Base-by-base conservation (phyloP, 441 rosid genomes). In the Croton laevigatus region DNA sequence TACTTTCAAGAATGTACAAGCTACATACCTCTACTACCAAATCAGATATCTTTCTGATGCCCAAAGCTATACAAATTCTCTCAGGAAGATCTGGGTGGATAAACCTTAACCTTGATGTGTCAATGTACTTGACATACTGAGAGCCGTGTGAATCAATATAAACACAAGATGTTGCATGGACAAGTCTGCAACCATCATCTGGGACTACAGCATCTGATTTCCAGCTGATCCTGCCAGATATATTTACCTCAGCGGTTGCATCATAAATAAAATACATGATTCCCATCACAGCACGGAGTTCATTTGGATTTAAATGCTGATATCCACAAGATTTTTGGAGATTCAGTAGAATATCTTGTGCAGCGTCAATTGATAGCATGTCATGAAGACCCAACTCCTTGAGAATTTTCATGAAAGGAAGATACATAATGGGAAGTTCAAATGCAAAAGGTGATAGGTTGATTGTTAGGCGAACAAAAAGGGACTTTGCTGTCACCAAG, bases 241-340 rank as follows among this genome's bases (percentile, higher is more conserved):
- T 65, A 66, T 83, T 80, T 71, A 71, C 82, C 72, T 80, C 83
- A 62, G 66, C 71, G 61, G 66, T 77, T 68, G 73, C 80, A 74
- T 85, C 92, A 70, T 91, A 87, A 71, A 92, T 86, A 82, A 88
- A 88, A 85, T 81, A 79, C 82, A 95, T 79, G 75, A 87, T 85
- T 81, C 90, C 98, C 97, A 91, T 81, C 74, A 93, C 99, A 75
- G 99, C 97, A 71, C 97, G 97, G 65, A 93, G 88, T 86, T 95
- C 98, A 80, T 95, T 95, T 61, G 98, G 99, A 81, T 95, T 95
- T 69, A 95, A 68, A 68, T 88, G 94, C 83, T 87, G 96, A 79
- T 89, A 95, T 73, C 98, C 99, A 76, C 97, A 93, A 66, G 83
- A 81, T 71, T 85, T 89, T 80, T 85, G 96, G 71, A 93, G 88